phyloP scores from a whole-genome alignment of 805 yeast genomes.

The Saturnispora serradocipensis region DNA sequence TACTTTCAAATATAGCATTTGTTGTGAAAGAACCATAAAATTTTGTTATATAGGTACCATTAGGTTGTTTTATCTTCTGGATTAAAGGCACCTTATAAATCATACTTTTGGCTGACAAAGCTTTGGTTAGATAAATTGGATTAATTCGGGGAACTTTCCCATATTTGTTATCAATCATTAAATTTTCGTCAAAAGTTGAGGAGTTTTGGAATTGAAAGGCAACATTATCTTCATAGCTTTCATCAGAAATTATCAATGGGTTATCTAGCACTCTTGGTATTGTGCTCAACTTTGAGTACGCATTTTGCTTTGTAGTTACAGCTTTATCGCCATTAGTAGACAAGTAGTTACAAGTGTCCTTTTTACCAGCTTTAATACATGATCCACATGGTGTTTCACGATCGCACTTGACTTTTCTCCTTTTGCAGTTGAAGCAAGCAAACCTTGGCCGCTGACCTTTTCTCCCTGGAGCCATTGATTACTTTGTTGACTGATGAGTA shows the following conservation, averaged over 20 bases:
- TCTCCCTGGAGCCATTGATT: neutral
- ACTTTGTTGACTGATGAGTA: neutral
- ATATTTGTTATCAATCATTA: neutral
- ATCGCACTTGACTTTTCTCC: slow-evolving; percentile 4
- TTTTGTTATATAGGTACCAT: neutral
- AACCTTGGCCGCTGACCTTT: neutral
- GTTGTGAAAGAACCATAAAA: slow-evolving; percentile 1
- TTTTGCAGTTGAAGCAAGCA: neutral
- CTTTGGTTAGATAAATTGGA: neutral
- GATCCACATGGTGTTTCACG: neutral
- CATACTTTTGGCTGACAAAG: neutral
- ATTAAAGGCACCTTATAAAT: neutral
- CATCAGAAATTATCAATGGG: too few relatives aligned
- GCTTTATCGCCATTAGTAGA: neutral
- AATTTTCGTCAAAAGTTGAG: too few relatives aligned
- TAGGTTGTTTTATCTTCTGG: neutral
- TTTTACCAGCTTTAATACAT: neutral
- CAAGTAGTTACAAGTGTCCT: neutral
- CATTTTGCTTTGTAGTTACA: neutral
- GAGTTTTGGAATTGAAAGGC: neutral
- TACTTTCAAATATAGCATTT: neutral
- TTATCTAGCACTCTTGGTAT: neutral
- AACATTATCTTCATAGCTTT: neutral
- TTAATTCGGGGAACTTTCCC: neutral
- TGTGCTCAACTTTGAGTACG: neutral